Base-by-base conservation (phyloP, 306 rosid species). In the Prunus armeniaca region DNA sequence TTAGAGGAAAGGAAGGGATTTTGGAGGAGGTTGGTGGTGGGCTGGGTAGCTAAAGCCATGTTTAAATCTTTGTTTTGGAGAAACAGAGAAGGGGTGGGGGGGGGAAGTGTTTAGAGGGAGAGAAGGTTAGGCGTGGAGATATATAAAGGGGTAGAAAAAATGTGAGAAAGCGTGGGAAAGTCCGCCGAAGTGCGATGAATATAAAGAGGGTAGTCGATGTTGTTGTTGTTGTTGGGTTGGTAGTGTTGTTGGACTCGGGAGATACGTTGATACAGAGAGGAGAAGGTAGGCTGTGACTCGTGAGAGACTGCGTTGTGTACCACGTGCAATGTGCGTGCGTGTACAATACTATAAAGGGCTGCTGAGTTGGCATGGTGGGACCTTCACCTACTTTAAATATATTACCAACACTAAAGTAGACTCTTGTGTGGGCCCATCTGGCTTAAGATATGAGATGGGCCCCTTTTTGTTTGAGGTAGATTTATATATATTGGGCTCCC, bases 181-280 rank as follows among this genome's bases (percentile, higher is more conserved):
- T 90, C 96, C 96, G 96, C 80, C 85, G 10, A 74, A 56, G 82
- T 34, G 87, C 97, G 97, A 88, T 82, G 78, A 91, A 88, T 22
- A 41, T 72, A 24, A 72, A 14, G 43, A 7, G 43, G 43, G 9
- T 38, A 38, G 8, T 38, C 9, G 43, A 38, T 34, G 9, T 34
- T 38, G 43, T 34, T 1, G 76, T 27, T 27, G 30, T 9, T 9
- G 30, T 58, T 30, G 67, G 41, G 20, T 62, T 34, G 69, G 72
- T 63, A 22, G 67, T 64, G 22, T 68, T 61, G 69, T 47, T 77
- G 60, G 73, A n/a, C 19, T 2, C 15, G 8, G 66, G 4, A 8
- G 41, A 28, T 20, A 34, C 57, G 55, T 1, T 14, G 24, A 15
- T 57, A 2, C 54, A 34, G 22, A 34, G 43, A 14, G 41, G 4